Evolutionary conservation across 2,329 filamentous ascomycete species (phyloP).

Genomic region (Aspergillus bombycis): DNA sequence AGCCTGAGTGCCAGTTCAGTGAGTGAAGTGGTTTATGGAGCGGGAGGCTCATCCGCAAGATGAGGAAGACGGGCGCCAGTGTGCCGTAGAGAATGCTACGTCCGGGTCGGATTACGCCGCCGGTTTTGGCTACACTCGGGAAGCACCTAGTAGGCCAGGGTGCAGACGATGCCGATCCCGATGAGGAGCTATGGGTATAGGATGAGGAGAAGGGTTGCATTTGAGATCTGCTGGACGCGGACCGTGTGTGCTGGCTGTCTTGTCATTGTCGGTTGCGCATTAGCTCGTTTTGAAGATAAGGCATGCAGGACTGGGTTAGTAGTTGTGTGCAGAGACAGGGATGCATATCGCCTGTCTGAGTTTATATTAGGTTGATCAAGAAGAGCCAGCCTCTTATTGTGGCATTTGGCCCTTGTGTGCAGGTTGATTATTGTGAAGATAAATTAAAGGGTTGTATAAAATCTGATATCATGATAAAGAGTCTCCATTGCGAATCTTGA

Average conservation of each 20-base stretch:
- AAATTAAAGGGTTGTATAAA: constrained; percentile 7
- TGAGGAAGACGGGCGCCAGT: constrained; percentile 70
- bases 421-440: background rate
- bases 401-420: background rate
- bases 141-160: constrained; percentile 58
- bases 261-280: background rate
- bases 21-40: constrained; percentile 65
- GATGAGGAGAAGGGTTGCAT: constrained; percentile 30
- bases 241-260: background rate
- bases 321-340: background rate
- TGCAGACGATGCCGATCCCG: constrained; percentile 58
- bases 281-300: background rate
- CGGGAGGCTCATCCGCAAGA: constrained; percentile 71
- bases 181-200: constrained; percentile 67
- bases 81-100: constrained; percentile 66
- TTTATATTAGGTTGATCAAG: background rate
- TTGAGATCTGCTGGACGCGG: constrained; percentile 19
- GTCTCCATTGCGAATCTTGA: background rate
- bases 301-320: background rate
- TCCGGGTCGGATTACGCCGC: constrained; percentile 43
- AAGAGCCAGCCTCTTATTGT: background rate
- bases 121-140: constrained; percentile 54
- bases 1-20: constrained; percentile 69
- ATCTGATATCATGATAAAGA: constrained; percentile 14
- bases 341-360: background rate